Evolutionary conservation across 2,329 filamentous ascomycete species (phyloP).

Genomic region (Neospermospora avenae): DNA sequence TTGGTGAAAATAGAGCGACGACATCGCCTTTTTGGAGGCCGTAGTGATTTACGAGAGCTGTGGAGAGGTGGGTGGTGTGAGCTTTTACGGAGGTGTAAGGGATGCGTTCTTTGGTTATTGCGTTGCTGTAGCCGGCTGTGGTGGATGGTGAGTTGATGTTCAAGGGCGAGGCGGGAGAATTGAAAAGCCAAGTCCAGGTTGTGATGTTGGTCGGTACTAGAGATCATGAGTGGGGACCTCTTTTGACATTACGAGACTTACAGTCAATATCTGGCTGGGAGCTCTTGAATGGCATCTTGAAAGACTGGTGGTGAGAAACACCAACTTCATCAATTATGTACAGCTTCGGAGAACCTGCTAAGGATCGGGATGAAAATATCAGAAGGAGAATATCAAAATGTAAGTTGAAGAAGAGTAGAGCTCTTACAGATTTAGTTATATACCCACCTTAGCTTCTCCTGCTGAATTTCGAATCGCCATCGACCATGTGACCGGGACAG

Average conservation of each 20-base stretch:
- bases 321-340: too few species aligned
- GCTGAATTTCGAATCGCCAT: neutral
- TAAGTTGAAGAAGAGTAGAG: neutral
- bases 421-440: neutral
- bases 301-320: neutral
- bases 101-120: conserved; percentile 54
- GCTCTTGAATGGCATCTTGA: conserved; percentile 30
- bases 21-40: conserved; percentile 53
- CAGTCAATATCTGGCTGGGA: conserved; percentile 27
- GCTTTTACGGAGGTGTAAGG: conserved; percentile 56
- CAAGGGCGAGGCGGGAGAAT: conserved; percentile 48
- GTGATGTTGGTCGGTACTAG: conserved; percentile 48
- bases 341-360: too few species aligned
- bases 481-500: neutral
- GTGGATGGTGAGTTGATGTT: conserved; percentile 27
- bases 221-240: neutral
- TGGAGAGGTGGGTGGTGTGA: conserved; percentile 56
- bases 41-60: conserved; percentile 54
- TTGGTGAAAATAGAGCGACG: conserved; percentile 59
- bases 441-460: too few species aligned
- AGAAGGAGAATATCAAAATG: too few species aligned
- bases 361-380: too few species aligned
- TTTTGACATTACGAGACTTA: conserved; percentile 7
- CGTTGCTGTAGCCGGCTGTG: conserved; percentile 48
- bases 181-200: conserved; percentile 61